Evolutionary conservation across 306 rosid genomes (phyloP), one percentile per base, ranked within the genome.

Genomic region (Pachyrhizus erosus): DNA sequence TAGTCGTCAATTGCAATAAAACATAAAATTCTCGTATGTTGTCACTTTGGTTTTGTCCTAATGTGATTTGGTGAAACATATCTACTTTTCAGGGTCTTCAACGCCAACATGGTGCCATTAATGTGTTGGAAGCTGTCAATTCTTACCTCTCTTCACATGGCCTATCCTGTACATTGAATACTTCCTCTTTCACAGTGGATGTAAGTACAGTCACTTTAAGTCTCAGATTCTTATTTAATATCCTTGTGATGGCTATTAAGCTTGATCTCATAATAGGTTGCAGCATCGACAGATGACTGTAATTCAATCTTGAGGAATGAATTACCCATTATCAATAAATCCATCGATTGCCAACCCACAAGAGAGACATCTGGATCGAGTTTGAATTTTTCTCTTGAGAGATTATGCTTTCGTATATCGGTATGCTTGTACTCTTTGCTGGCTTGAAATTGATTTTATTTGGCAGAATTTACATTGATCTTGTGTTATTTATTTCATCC

Each of bases 161-260:
- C 21, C 87, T 91, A 65, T 82, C 83, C 17, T 93, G 94, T 77
- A 86, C 88, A 78, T 27, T 91, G 90, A 93, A 88, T 84, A 65
- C 90, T 61, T 90, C 95, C 69, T 86, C 93, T 72, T 95, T 93
- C 82, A 88, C 91, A 0, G 87, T 90, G 49, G 94, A 93, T 73
- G 97, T 95, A 90, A 85, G 93, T 74, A 42, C 65, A 75, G 60
- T 79, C 13, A 52, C 76, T 74, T 24, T 17, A 54, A 65, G 52
- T 83, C 54, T 66, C 51, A 37, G 15, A 45, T 69, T 75, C 57
- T 66, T 29, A 75, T 69, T n/a, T 66, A 24, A 65, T 52, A 80
- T 62, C 17, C 29, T 51, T 48, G 12, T 75, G 67, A 61, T 78
- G 48, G 9, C 42, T 54, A 34, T 67, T 65, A 52, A 54, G 51